Base-by-base conservation (phyloP, 352 stramenopile species). In the Globisporangium canariense region DNA sequence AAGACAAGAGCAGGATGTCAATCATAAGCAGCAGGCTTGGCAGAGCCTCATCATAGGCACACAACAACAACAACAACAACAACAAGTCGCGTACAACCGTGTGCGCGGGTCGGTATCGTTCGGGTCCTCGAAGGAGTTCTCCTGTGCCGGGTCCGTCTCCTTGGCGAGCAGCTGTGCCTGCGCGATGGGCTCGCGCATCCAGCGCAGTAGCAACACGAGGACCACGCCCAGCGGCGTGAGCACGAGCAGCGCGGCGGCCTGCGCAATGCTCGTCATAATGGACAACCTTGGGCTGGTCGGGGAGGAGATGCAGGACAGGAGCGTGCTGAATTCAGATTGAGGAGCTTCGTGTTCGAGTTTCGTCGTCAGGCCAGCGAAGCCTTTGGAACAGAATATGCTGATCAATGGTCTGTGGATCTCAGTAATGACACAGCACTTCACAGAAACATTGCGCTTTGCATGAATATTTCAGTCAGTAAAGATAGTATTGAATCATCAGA, bases 51-150 rank as follows among this genome's bases (percentile, higher is more conserved):
- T 2, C 43, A 51, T 11, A 36, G 4, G 7, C 43, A 63, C n/a
- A 28, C 53, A 41, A 50, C 25, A 57, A 10, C 25, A 49, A 9
- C 45, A 30, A 8, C 25, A 28, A 28, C 25, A 28, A 28, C 25
- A 28, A 28, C 25, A 28, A 28, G 13, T 14, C 43, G 73, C 78
- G 60, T 65, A 91, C 81, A 68, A 20, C 9, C 75, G 74, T 46
- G 69, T 68, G 55, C 60, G 47, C 34, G 69, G 13, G 54, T 77
- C 69, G 3, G 49, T 40, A 11, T 69, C 69, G 30, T 77, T 75
- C 18, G 83, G 83, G 65, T 94, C 86, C 50, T 78, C 67, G 62
- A 75, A 92, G 40, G 68, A 76, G 58, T 73, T 65, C 68, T 94
- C 79, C 65, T 89, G 78, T 43, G 60, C 41, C 2, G 79, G 71